These are phyloP conservation scores for Bondarzewia mesenterica DNA, from an alignment of 1,284 basidiomycete genomes.

Conservation along the genomic window DNA sequence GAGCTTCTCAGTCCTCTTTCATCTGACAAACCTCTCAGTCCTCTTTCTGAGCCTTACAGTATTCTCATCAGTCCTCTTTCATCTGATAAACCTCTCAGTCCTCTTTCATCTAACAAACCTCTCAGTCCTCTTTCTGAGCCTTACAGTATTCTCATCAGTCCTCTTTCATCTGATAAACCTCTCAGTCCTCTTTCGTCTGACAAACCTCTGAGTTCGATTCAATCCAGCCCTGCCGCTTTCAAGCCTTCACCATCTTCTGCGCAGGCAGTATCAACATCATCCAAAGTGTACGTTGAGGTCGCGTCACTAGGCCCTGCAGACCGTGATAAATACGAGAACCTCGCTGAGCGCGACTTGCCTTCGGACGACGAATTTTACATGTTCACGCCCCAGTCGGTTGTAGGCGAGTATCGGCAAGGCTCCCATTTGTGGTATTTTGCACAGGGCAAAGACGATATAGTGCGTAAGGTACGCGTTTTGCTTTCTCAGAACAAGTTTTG, in stretches of 20 bases:
- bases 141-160: neutral
- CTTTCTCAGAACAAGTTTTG: conserved; percentile 7
- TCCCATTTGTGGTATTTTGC: conserved; percentile 49
- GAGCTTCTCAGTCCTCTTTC: no score
- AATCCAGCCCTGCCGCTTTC: no score
- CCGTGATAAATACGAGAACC: neutral
- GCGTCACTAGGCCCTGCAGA: neutral
- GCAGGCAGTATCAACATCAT: neutral
- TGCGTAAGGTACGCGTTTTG: conserved; percentile 50
- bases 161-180: neutral
- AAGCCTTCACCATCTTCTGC: neutral
- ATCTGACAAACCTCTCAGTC: no score
- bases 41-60: neutral
- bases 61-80: neutral
- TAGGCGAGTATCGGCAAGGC: conserved; percentile 45
- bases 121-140: no score
- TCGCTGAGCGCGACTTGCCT: neutral
- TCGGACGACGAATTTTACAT: conserved; percentile 9
- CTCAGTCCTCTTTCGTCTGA: neutral
- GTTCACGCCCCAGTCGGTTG: conserved; percentile 13
- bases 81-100: no score
- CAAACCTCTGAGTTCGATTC: no score
- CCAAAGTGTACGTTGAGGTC: neutral
- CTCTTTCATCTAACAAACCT: no score
- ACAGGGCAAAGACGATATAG: conserved; percentile 45